phyloP scores from a whole-genome alignment of 768 basidiomycete genomes.

The Suillus alpinus region DNA sequence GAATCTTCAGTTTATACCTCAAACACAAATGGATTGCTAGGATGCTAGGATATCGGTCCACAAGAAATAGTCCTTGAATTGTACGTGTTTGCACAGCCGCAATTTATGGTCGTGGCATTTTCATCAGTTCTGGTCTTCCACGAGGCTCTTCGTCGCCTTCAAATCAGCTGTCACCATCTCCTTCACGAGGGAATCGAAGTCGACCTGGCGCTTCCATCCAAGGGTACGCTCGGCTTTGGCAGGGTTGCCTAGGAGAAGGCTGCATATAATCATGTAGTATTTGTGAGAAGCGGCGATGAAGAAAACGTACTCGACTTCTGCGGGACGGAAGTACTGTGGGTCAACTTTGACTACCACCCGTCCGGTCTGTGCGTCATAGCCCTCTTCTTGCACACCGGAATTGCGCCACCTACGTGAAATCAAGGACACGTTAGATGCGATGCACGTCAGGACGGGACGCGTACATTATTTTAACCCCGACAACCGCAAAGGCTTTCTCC shows the following conservation, averaged over 20 bases:
- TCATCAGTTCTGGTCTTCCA: slow-evolving; percentile 78
- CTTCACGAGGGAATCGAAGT: slow-evolving; percentile 79
- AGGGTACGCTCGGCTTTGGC: slow-evolving; percentile 85
- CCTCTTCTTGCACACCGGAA: slow-evolving; percentile 74
- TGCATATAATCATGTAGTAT: slow-evolving; percentile 23
- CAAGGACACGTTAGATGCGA: not conserved
- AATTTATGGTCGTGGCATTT: not conserved
- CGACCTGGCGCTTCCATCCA: slow-evolving; percentile 86
- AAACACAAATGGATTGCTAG: not conserved
- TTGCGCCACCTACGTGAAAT: slow-evolving; percentile 64
- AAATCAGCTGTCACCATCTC: slow-evolving; percentile 92
- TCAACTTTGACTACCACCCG: slow-evolving; percentile 83
- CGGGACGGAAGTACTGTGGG: slow-evolving; percentile 87
- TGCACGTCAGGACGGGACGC: slow-evolving; percentile 15
- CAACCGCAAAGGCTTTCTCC: slow-evolving; percentile 74
- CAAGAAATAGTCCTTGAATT: not conserved
- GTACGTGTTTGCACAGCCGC: not conserved
- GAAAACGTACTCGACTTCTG: slow-evolving; percentile 83
- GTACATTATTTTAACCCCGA: slow-evolving; percentile 67
- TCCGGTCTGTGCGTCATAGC: slow-evolving; percentile 65
- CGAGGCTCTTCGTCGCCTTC: slow-evolving; percentile 64
- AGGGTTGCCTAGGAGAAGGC: slow-evolving; percentile 83
- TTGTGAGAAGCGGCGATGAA: not conserved
- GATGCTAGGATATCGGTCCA: not conserved
- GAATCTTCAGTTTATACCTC: not conserved